Conservation (phyloP, 129 eudicot species). For the Dittrichia graveolens region DNA sequence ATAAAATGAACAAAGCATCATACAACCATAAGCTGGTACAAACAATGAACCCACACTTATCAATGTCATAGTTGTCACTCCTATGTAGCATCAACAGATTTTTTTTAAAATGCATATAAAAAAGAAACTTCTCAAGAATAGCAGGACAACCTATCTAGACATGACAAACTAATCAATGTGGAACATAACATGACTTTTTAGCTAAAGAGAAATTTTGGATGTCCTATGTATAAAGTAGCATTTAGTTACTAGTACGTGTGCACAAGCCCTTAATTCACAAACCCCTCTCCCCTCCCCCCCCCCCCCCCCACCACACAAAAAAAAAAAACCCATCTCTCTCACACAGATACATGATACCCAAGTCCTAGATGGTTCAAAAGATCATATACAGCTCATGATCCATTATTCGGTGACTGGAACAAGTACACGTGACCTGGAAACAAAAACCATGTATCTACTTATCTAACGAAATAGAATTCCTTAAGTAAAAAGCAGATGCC, state of each 20-base stretch:
- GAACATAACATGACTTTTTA: background rate
- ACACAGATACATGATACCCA: background rate
- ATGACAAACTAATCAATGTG: constrained; percentile 5
- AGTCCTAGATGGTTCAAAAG: constrained; percentile 8
- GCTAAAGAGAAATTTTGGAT: background rate
- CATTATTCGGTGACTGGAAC: too few relatives aligned
- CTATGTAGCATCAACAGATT: background rate
- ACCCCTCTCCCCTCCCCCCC: background rate
- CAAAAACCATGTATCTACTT: constrained; percentile 3
- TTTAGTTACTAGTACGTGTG: background rate
- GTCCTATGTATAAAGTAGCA: background rate
- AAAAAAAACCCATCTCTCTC: too few relatives aligned
- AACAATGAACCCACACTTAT: background rate
- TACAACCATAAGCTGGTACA: background rate
- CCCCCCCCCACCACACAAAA: too few relatives aligned
- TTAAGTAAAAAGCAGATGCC: background rate
- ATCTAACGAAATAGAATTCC: background rate
- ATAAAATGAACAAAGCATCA: background rate
- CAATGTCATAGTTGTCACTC: background rate
- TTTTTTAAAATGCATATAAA: background rate
- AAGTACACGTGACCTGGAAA: too few relatives aligned
- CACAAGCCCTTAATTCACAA: background rate
- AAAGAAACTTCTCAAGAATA: background rate
- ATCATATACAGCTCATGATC: background rate
- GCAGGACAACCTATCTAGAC: background rate